Evolutionary conservation across 306 rosid genomes (phyloP), one percentile per base, ranked within the genome.

Genomic region (Medicago ruthenica): DNA sequence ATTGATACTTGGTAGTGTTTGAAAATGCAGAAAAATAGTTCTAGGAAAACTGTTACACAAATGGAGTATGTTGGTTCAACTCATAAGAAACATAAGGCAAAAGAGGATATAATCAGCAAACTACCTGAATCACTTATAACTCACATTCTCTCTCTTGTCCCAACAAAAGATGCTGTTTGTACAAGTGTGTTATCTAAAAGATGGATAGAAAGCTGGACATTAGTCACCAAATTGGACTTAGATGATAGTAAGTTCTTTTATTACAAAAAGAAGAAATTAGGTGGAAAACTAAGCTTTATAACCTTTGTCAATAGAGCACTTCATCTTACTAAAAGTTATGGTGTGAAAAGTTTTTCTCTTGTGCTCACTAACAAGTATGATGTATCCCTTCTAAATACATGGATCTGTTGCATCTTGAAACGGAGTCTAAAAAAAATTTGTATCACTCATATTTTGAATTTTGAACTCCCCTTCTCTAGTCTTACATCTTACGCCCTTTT

Each of bases 111-210:
- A 8, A 15, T 51, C 9, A 53, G 14, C 57, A 76, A 50, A 0
- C 13, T 76, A 4, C 79, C 79, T 5, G 79, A 64, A 10, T 1
- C 42, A 0, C 18, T 76, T 27, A 51, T 76, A 2, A 21, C 2
- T 76, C 14, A 5, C 10, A 76, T 76, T 21, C 80, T 76, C 8
- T 53, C 67, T 6, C 4, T 21, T 21, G 67, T 66, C 7, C 57
- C 66, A 6, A 36, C 64, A 0, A 34, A 73, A 55, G 74, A 73
- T 0, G 83, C 83, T 5, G 55, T 14, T 48, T 20, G 55, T 48
- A 48, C 55, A 48, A 42, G 79, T 55, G 74, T 79, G 1, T 44
- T 73, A 15, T 73, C 83, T 9, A 73, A 79, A 15, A 57, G 9
- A 18, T 73, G 79, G 83, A 9, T 15, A 3, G 4, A 42, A 7